phyloP scores from a whole-genome alignment of 164 flowering plant genomes.

The Santalum album region DNA sequence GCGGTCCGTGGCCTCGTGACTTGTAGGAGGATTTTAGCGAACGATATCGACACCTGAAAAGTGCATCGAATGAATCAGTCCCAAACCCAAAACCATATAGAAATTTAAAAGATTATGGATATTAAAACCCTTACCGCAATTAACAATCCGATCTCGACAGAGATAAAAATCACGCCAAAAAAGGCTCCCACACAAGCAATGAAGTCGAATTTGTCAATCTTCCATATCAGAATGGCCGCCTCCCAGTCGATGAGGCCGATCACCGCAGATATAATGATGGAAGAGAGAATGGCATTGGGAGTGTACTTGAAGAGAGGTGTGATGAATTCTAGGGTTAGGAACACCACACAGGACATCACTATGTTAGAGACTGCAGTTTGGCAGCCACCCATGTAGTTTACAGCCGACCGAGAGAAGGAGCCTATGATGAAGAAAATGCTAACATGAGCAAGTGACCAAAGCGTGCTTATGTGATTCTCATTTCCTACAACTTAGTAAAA shows the following conservation, averaged over 20 bases:
- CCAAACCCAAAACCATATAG: not conserved
- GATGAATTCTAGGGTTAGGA: constrained; percentile 54
- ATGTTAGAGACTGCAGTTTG: constrained; percentile 69
- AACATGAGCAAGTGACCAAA: not conserved
- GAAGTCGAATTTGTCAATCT: constrained; percentile 65
- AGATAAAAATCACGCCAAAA: constrained; percentile 55
- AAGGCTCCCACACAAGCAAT: constrained; percentile 50
- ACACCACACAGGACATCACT: constrained; percentile 65
- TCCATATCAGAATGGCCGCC: constrained; percentile 53
- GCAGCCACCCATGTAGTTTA: constrained; percentile 80
- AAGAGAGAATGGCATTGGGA: constrained; percentile 62
- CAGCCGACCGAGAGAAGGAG: constrained; percentile 68
- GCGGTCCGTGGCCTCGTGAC: constrained; percentile 58
- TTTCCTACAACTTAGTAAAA: no score
- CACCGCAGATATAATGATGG: constrained; percentile 68
- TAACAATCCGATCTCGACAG: constrained; percentile 50
- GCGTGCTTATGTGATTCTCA: no score
- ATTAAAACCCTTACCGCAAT: constrained; percentile 28
- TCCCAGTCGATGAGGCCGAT: constrained; percentile 62
- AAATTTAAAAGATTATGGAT: not conserved
- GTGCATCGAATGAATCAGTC: not conserved
- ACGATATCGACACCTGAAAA: constrained; percentile 47
- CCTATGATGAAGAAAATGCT: constrained; percentile 38
- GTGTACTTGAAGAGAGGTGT: constrained; percentile 76
- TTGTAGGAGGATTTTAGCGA: constrained; percentile 41